phyloP scores from a whole-genome alignment of 768 basidiomycete genomes.

The Leucosporidium creatinivorum region DNA sequence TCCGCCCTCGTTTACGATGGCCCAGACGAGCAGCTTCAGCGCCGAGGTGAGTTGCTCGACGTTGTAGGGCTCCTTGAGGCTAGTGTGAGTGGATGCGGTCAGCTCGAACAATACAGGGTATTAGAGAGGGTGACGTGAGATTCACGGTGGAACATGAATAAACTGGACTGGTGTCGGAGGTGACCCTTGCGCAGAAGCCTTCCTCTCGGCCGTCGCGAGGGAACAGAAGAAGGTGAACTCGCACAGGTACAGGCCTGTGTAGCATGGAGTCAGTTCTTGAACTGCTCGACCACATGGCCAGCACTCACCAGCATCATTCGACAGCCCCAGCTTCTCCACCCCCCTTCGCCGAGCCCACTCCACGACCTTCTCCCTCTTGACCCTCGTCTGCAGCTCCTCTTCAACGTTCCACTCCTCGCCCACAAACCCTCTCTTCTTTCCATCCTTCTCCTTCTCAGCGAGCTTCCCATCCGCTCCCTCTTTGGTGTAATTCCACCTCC shows the following conservation, averaged over 20 bases:
- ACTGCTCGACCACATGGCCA: too few relatives aligned
- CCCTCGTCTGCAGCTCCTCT: conserved; percentile 4
- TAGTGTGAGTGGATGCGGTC: too few relatives aligned
- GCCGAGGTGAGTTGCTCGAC: too few relatives aligned
- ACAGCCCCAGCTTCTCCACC: neutral
- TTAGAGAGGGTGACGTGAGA: too few relatives aligned
- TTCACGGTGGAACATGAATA: conserved; percentile 5
- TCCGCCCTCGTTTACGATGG: too few relatives aligned
- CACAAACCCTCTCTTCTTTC: conserved; percentile 1
- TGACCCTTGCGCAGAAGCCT: neutral
- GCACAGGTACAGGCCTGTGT: conserved; percentile 16
- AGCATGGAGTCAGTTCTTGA: too few relatives aligned
- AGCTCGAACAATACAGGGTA: too few relatives aligned
- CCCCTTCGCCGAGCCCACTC: neutral
- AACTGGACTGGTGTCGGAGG: neutral
- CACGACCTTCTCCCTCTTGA: neutral
- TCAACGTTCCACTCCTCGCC: neutral
- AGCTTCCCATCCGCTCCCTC: neutral
- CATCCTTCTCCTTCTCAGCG: neutral
- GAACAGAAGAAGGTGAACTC: conserved; percentile 15
- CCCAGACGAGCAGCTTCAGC: too few relatives aligned
- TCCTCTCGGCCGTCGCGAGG: neutral
- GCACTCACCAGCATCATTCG: conserved; percentile 10
- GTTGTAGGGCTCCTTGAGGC: too few relatives aligned
- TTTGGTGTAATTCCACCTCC: conserved; percentile 13